Evolutionary conservation across 495 filamentous ascomycete species (phyloP), one percentile per base, ranked within the genome.

Genomic region (Sporormia fimetaria): DNA sequence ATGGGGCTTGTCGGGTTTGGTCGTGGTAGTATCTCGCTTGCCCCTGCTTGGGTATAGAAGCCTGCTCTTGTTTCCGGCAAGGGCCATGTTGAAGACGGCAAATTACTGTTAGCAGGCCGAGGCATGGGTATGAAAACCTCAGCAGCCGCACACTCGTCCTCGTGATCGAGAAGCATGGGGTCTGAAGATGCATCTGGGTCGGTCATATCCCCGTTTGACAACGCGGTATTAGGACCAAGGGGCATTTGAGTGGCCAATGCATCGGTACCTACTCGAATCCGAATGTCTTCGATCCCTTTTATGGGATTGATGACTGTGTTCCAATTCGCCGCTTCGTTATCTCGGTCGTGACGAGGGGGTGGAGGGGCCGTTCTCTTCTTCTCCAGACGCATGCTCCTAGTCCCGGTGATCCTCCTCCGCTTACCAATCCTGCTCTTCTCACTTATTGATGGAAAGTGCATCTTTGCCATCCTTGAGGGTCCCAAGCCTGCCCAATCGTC

Each of bases 391-490:
- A 32, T 9, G 3, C 22, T 26, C 22, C 9, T 16, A 18, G n/a
- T 21, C 6, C 35, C 33, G 22, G 12, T 16, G 20, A 59, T 36
- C 44, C 49, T 62, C 33, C 59, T 49, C 4, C 61, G 50, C 42
- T 63, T 63, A 10, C 59, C 57, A 29, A 62, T 54, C 12, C 38
- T 40, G 15, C 49, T 40, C 35, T 52, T 55, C 18, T 58, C 56
- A 9, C 20, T 30, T 17, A 32, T 25, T 21, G 51, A 48, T 16
- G 29, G 14, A 31, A 52, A 57, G 3, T 45, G 23, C 44, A 59
- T 47, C 12, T 52, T 47, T 8, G 57, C 15, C 15, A 56, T 59
- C 4, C 47, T 44, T 1, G 44, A 47, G 16, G 47, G 27, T 22
- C 35, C 40, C 9, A 63, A 40, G 1, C 54, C 52, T 8, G 50